phyloP scores from a whole-genome alignment of 768 basidiomycete species.

The Favolaschia claudopus region DNA sequence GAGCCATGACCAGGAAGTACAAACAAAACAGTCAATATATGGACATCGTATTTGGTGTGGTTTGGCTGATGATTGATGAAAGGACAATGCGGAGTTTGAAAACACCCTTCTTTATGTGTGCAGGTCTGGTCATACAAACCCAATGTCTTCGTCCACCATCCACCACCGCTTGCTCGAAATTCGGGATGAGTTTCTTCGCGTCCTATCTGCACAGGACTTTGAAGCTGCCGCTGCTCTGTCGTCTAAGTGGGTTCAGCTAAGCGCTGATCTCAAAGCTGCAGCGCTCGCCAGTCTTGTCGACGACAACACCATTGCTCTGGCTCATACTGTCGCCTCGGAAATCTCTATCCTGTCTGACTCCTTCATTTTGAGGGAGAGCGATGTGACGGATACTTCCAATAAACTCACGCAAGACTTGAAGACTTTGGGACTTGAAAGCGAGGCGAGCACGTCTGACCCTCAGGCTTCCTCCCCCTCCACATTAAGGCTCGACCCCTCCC shows the following conservation, averaged over 20 bases:
- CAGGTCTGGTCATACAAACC: neutral
- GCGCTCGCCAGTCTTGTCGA: neutral
- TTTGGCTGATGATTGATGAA: neutral
- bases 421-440: neutral
- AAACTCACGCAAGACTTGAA: slow-evolving; percentile 18
- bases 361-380: slow-evolving; percentile 14
- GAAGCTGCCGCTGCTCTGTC: neutral
- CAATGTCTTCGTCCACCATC: neutral
- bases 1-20: too few species aligned
- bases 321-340: slow-evolving; percentile 21
- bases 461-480: neutral
- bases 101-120: neutral
- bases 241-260: neutral
- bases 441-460: neutral
- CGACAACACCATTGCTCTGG: slow-evolving; percentile 13
- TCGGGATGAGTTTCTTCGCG: neutral
- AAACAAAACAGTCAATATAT: too few species aligned
- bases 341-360: slow-evolving; percentile 19
- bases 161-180: slow-evolving; percentile 1
- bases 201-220: neutral
- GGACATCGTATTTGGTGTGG: too few species aligned
- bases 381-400: slow-evolving; percentile 2
- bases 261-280: neutral
- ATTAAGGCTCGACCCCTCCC: slow-evolving; percentile 1
- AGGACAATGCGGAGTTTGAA: slow-evolving; percentile 33